Evolutionary conservation across 2,329 filamentous ascomycete species (phyloP).

Genomic region (Ilyonectria mors-panacis): DNA sequence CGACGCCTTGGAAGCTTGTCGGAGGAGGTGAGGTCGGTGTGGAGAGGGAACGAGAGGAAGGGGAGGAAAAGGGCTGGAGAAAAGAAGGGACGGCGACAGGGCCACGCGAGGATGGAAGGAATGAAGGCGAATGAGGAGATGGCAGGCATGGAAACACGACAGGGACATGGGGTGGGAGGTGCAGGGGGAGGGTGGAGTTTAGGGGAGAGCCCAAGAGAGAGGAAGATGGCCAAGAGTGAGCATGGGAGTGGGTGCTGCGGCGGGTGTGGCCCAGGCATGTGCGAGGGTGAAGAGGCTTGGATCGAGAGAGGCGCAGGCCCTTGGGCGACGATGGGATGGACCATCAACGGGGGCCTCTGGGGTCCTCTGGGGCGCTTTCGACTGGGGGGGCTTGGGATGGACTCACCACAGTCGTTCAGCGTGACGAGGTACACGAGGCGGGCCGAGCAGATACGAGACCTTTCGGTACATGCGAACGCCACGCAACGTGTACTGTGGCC

Average conservation of each 20-base stretch:
- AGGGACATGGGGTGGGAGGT: constrained; percentile 43
- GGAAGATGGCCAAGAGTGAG: constrained; percentile 34
- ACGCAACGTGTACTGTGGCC: constrained; percentile 28
- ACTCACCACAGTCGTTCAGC: constrained; percentile 32
- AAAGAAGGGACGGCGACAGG: constrained; percentile 51
- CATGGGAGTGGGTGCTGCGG: constrained; percentile 32
- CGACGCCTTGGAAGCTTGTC: constrained; percentile 53
- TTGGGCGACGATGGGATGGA: constrained; percentile 13
- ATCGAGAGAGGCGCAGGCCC: constrained; percentile 24
- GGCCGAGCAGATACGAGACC: constrained; percentile 30
- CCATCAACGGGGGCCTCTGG: not conserved
- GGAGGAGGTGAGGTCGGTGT: constrained; percentile 50
- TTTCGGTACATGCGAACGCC: not conserved
- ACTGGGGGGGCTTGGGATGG: constrained; percentile 16
- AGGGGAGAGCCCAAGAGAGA: constrained; percentile 35
- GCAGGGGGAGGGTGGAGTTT: constrained; percentile 39
- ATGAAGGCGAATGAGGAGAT: constrained; percentile 52
- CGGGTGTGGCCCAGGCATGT: constrained; percentile 28
- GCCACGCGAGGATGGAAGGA: constrained; percentile 49
- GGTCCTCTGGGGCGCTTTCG: constrained; percentile 1
- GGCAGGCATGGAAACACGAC: constrained; percentile 53
- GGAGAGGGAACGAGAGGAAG: constrained; percentile 46
- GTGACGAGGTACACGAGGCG: constrained; percentile 36
- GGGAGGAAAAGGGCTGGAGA: constrained; percentile 48
- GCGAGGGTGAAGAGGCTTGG: constrained; percentile 24